phyloP scores from a whole-genome alignment of 495 filamentous ascomycete genomes.

The Pseudoneurospora amorphoporcata region DNA sequence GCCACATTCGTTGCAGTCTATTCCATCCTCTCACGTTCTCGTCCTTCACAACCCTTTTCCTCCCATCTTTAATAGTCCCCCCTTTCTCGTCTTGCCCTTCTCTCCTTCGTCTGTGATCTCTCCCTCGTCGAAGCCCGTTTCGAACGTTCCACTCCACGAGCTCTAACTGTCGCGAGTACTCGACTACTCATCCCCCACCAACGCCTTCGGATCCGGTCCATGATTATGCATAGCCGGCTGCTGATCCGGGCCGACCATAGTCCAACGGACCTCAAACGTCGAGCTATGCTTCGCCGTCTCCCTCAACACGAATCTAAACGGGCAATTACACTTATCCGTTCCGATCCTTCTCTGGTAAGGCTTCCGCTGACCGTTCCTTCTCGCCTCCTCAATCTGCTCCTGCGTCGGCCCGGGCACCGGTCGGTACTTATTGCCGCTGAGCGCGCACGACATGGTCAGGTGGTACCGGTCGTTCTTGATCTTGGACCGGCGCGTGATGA shows the following conservation, averaged over 20 bases:
- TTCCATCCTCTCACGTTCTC: background rate
- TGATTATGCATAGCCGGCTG: background rate
- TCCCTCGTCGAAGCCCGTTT: background rate
- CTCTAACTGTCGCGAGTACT: no score
- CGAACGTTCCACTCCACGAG: no score
- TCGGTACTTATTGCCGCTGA: background rate
- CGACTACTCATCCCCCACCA: background rate
- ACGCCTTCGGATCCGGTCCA: background rate
- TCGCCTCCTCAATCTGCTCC: background rate
- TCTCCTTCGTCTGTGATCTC: background rate
- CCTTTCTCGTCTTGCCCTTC: background rate
- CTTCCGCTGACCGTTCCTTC: background rate
- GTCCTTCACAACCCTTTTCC: background rate
- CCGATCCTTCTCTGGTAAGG: background rate
- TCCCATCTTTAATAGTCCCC: background rate
- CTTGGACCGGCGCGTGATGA: background rate
- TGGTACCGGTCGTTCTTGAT: background rate
- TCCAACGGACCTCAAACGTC: background rate
- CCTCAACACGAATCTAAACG: background rate
- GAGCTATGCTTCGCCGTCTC: background rate
- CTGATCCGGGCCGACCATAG: background rate
- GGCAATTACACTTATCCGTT: background rate
- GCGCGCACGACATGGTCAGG: background rate
- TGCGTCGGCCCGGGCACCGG: background rate
- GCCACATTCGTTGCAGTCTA: background rate